Evolutionary conservation across 805 yeast genomes (phyloP), one percentile per base, ranked within the genome.

Genomic region (Ogataea polymorpha): DNA sequence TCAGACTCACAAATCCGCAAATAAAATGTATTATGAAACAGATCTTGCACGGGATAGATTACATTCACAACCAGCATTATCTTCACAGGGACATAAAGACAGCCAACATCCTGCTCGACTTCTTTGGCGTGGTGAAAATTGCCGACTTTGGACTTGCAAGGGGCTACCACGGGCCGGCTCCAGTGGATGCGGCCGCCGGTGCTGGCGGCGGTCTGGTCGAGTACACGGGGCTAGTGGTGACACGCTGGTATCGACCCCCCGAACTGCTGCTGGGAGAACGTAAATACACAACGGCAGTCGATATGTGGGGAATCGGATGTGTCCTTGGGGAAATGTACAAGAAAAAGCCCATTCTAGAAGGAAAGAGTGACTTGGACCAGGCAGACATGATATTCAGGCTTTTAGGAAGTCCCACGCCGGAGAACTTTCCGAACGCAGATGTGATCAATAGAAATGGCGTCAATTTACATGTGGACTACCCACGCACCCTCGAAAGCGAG

Each of bases 211-310:
- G 81, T 0, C 68, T 65, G 37, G 59, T 71, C 35, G 67, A 67
- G 15, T 77, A 77, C 51, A 77, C 82, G 0, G 80, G 77, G 1
- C 55, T 77, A 40, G 99, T 93, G 2, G 98, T 93, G 27, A 93
- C 99, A 0, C 67, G 99, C 49, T 93, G 99, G 99, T 93, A 95
- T 63, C 71, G 99, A 44, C 95, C 99, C 1, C 99, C 98, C 0
- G 99, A 91, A 61, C 70, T 93, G 14, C 72, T 93, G 12, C 65
- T 93, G 39, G 96, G 96, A 3, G 95, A 89, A 50, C 72, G 84
- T 51, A 70, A 75, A 44, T 91, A 91, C 61, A 89, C 97, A 2
- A 86, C 97, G 0, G 95, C 98, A 0, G 91, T 91, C 10, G 99
- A 93, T 63, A 75, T 93, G 66, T 93, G 99, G 99, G 97, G 98